phyloP scores from a whole-genome alignment of 75 land plant species.

The Chamaecyparis obtusa region DNA sequence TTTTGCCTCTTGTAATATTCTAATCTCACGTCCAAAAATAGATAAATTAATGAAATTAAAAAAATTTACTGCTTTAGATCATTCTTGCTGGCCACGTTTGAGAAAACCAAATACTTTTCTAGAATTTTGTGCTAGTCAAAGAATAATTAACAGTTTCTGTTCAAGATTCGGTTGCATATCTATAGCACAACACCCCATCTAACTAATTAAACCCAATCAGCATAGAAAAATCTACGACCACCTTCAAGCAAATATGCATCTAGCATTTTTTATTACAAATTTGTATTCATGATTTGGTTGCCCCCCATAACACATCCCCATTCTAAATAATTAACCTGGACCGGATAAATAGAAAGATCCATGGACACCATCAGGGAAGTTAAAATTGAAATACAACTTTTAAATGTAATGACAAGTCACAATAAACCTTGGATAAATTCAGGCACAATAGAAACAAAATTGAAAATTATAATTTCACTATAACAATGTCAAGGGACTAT shows the following conservation, averaged over 20 bases:
- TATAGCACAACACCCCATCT: not conserved
- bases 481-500: not conserved
- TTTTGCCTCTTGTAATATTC: not conserved
- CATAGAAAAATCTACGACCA: not conserved
- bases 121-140: not conserved
- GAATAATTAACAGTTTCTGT: not conserved
- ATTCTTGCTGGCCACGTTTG: not conserved
- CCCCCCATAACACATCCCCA: not conserved
- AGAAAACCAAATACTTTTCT: not conserved
- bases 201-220: not conserved
- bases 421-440: not conserved
- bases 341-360: slow-evolving; percentile 2
- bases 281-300: not conserved
- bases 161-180: not conserved
- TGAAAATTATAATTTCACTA: not conserved
- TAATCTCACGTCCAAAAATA: not conserved
- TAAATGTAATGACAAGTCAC: not conserved
- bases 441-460: not conserved
- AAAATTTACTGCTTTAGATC: not conserved
- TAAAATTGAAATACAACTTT: not conserved
- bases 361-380: not conserved
- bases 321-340: not conserved
- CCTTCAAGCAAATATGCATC: not conserved
- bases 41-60: not conserved
- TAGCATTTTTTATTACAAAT: not conserved